Conservation (phyloP, 805 yeast genomes). For the Cyberlindnera bimundalis region DNA sequence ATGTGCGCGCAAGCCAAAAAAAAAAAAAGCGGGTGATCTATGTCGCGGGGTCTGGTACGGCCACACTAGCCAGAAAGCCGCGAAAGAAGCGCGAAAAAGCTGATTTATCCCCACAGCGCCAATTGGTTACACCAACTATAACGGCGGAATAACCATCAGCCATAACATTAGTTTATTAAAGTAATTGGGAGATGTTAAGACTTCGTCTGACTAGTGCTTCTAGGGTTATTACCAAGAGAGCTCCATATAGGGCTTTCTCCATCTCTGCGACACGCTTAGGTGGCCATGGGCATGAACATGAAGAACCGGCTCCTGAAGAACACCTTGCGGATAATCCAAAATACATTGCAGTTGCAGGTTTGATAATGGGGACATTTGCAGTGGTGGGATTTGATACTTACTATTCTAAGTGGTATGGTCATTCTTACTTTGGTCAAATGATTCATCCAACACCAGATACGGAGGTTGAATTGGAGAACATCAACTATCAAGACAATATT, state of each 20-base stretch:
- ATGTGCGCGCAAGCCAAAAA: too few relatives aligned
- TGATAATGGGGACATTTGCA: conserved; percentile 6
- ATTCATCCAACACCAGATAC: conserved; percentile 12
- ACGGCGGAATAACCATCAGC: too few relatives aligned
- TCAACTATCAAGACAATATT: conserved; percentile 11
- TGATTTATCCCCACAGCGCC: too few relatives aligned
- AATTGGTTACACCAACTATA: too few relatives aligned
- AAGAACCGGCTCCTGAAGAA: conserved; percentile 16
- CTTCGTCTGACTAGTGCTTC: background rate
- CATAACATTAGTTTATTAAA: too few relatives aligned
- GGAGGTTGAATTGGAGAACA: conserved; percentile 6
- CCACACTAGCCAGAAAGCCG: too few relatives aligned
- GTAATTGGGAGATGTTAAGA: conserved; percentile 4
- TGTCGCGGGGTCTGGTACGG: too few relatives aligned
- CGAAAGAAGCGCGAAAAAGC: too few relatives aligned
- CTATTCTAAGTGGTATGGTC: conserved; percentile 12
- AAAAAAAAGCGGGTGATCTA: too few relatives aligned
- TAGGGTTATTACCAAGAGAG: background rate
- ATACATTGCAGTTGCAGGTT: conserved; percentile 11
- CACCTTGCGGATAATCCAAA: conserved; percentile 16
- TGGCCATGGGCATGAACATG: conserved; percentile 12
- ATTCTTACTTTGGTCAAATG: conserved; percentile 15
- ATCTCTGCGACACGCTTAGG: conserved; percentile 4
- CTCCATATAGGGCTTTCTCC: conserved; percentile 4
- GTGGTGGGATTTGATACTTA: conserved; percentile 8